Evolutionary conservation across 129 eudicot species (phyloP), one percentile per base, ranked within the genome.

Genomic region (Solidago caesia): DNA sequence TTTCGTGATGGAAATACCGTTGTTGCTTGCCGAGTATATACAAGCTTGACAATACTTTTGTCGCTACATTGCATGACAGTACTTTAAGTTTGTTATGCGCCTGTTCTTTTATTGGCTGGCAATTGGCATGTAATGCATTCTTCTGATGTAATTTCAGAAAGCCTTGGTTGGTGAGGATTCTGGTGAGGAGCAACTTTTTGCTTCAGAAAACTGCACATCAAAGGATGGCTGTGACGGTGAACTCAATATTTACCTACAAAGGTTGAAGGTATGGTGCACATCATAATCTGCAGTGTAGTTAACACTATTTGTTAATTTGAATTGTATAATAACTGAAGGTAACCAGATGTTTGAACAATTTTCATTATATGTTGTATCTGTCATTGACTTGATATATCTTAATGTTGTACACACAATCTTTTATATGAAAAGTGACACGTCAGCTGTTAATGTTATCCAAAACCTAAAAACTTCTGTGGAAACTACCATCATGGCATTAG

Each of bases 141-240:
- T 72, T 70, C 16, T 4, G 73, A 53, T 76, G 47, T 76, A 15
- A 57, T 67, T 81, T 52, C 86, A 92, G 98, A 84, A 87, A 89
- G 94, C 96, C 27, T 80, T 92, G 92, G 96, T 92, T 69, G 98
- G 98, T 67, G 98, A 92, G 75, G 93, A 85, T 70, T 78, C 90
- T n/a, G 96, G 90, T 44, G 98, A 92, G 66, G 96, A 89, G 68
- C 96, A 86, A 77, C 98, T 92, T 68, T 92, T 92, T 77, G 80
- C 92, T 72, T 77, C 89, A 51, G 88, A 80, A 83, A 84, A 76
- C 76, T 74, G 41, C 79, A 67, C 74, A 21, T 55, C 70, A 8
- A 84, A 79, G 78, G 89, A 86, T 83, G 87, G 88, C 66, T 45
- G 77, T 16, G 82, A 79, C 63, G 74, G 83, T 63, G 98, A 89